Evolutionary conservation across 768 basidiomycete species (phyloP), one percentile per base, ranked within the genome.

Genomic region (Pleurotus sapidus): DNA sequence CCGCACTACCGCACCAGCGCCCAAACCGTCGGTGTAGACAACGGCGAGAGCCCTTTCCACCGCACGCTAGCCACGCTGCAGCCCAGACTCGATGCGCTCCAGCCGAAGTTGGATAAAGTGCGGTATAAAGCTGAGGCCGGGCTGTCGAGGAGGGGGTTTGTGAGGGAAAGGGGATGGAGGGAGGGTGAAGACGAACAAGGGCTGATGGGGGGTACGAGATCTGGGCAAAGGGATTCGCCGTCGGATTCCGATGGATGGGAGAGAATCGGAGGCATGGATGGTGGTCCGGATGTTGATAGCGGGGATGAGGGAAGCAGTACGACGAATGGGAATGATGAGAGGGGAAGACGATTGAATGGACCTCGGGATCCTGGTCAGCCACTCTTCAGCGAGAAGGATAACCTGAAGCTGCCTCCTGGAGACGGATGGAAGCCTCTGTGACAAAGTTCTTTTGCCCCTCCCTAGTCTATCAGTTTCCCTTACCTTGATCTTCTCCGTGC

Each of bases 91-190:
- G 66, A 68, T 15, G 58, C 62, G 45, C 48, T 72, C 11, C 77
- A 83, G 63, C 86, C 85, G 0, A 77, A 72, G 45, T 65, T 88
- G 23, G 86, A 88, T 57, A 80, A 81, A 27, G 87, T 84, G 23
- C 71, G 84, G 59, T 89, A 82, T 68, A 89, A 89, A 68, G 87
- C 86, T 0, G 87, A 89, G 67, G 88, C 87, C 17, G 87, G 86
- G 15, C 62, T 89, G 30, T 83, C 77, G 59, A 73, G 73, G 62
- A 74, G 86, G 3, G 88, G 87, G 40, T 89, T 57, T 46, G 17
- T 60, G 39, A 57, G 45, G 73, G 73, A 57, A 68, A 74, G 49
- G 68, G 72, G 62, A 64, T 70, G 57, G 70, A 69, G 49, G 63
- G 82, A 62, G 71, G 80, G 70, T 61, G 68, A 58, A 68, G 76